phyloP scores from a whole-genome alignment of 805 yeast species.

The Brettanomyces sp. region DNA sequence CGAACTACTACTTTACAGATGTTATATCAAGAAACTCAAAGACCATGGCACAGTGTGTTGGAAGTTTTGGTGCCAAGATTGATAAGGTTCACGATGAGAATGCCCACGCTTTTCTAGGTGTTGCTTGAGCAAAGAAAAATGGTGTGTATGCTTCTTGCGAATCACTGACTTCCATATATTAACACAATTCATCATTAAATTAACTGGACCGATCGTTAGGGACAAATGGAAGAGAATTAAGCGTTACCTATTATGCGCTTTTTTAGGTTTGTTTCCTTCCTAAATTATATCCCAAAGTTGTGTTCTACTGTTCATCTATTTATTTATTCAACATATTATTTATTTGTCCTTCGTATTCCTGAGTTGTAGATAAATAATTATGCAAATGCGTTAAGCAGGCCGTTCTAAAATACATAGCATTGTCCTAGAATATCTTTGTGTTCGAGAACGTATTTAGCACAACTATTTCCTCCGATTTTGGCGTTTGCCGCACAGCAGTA shows the following conservation, averaged over 20 bases:
- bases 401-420: conserved; percentile 9
- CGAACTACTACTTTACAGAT: conserved; percentile 82
- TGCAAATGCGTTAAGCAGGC: neutral
- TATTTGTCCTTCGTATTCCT: neutral
- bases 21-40: conserved; percentile 80
- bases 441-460: conserved; percentile 26
- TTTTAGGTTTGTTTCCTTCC: too few species aligned
- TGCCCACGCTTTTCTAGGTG: conserved; percentile 24
- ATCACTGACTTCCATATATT: too few species aligned
- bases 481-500: conserved; percentile 25
- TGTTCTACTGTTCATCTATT: conserved; percentile 2
- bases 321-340: conserved; percentile 4
- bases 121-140: conserved; percentile 13
- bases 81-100: conserved; percentile 47
- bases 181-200: too few species aligned
- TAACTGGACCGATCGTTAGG: too few species aligned
- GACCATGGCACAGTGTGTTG: conserved; percentile 83
- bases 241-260: too few species aligned
- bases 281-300: neutral
- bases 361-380: neutral
- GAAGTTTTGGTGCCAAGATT: conserved; percentile 57
- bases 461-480: conserved; percentile 30
- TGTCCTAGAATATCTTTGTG: conserved; percentile 12
- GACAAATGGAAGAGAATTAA: too few species aligned
- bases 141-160: too few species aligned